Base-by-base conservation (phyloP, 768 basidiomycete species). In the Rhizopogon sp. region DNA sequence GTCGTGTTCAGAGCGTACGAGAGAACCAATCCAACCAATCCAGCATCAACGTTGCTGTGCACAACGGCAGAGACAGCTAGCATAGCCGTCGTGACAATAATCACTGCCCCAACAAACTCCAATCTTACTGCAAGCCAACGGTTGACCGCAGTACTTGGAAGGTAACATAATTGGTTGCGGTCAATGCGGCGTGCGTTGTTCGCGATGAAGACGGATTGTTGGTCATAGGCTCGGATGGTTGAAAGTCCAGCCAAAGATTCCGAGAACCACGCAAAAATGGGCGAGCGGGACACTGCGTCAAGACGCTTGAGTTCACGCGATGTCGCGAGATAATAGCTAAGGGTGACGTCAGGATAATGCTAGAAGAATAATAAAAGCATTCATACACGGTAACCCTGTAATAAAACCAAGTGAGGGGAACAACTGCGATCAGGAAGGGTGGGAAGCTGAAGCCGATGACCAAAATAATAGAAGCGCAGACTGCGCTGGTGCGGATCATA, bases 191-290 rank as follows among this genome's bases (percentile, higher is more conserved):
- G 80, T 53, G 87, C 81, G 59, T 89, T 93, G 39, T 80, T 80
- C 8, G 78, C 72, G 16, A 80, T 74, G 65, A 94, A 95, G 9
- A 86, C 72, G 0, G 69, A 46, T 63, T 90, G 84, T 58, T 91
- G 90, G 37, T 75, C 70, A 73, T 87, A 94, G 0, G 90, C 90
- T 0, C 91, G 81, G 61, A 95, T 93, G 2, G 90, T 93, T 1
- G 89, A 84, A 39, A 92, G 69, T 6, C 93, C 93, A 3, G 81
- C 78, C 39, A 85, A 71, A 3, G 82, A 86, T 66, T 91, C 90
- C 2, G 87, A 87, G 66, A 91, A 91, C 85, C 87, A 89, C 0
- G 87, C 87, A 68, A 96, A 95, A 56, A 98, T 92, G 1, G 95
- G 94, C 0, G 90, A 92, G 39, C 90, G 85, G 5, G 91, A 91